Conservation (phyloP, 768 basidiomycete genomes). For the Lactarius akahatsu region DNA sequence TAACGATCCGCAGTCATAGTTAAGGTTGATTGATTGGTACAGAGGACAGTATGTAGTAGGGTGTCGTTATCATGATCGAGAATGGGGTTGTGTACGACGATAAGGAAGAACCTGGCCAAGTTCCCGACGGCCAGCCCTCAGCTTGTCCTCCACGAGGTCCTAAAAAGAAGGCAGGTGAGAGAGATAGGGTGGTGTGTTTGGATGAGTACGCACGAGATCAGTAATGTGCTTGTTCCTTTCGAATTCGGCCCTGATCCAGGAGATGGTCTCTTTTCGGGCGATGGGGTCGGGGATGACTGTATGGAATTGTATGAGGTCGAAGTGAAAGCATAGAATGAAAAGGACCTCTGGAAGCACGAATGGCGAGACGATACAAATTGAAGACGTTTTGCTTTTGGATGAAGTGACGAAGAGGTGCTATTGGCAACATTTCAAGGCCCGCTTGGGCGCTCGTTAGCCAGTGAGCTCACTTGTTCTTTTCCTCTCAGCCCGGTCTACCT, state of each 20-base stretch:
- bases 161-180: conserved; percentile 32
- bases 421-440: conserved; percentile 37
- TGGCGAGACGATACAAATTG: conserved; percentile 61
- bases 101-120: conserved; percentile 56
- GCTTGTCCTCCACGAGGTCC: conserved; percentile 59
- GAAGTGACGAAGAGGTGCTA: conserved; percentile 48
- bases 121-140: conserved; percentile 58
- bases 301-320: conserved; percentile 15
- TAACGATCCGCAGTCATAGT: background rate
- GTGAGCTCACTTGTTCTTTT: conserved; percentile 13
- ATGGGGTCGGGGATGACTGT: conserved; percentile 61
- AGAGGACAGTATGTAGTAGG: background rate
- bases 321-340: conserved; percentile 18
- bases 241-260: conserved; percentile 73
- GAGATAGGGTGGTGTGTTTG: conserved; percentile 7
- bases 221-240: conserved; percentile 57
- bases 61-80: conserved; percentile 10
- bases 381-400: conserved; percentile 63
- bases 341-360: conserved; percentile 67
- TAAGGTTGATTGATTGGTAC: background rate
- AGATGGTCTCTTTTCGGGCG: conserved; percentile 62
- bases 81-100: conserved; percentile 17
- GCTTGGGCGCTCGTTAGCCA: background rate
- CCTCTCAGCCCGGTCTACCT: background rate
- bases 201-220: conserved; percentile 50